These are phyloP conservation scores for Phoma sp. DNA, from an alignment of 2,329 filamentous ascomycete genomes.

Conservation along the genomic window DNA sequence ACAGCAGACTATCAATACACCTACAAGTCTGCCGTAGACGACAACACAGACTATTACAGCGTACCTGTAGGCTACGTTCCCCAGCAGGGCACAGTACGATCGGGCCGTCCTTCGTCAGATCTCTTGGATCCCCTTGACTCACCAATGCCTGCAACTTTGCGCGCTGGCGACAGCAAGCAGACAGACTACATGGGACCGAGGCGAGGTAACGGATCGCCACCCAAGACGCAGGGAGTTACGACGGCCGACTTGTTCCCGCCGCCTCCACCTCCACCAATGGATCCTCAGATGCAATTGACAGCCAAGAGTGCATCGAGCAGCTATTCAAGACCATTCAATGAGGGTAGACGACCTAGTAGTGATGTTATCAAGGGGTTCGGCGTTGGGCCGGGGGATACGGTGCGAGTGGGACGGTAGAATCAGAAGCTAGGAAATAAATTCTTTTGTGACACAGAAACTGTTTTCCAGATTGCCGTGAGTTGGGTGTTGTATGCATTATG, in stretches of 20 bases:
- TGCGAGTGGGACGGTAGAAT: not conserved
- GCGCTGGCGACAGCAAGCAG: not conserved
- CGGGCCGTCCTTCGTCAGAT: slow-evolving; percentile 20
- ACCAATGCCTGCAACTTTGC: not conserved
- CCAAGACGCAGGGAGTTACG: slow-evolving; percentile 20
- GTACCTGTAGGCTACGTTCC: slow-evolving; percentile 20
- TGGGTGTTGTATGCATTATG: too few species aligned
- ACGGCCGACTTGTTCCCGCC: slow-evolving; percentile 21
- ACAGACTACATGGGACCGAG: not conserved
- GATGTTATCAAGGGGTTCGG: not conserved
- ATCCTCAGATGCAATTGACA: slow-evolving; percentile 8
- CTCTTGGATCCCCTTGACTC: slow-evolving; percentile 14
- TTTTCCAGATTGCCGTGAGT: too few species aligned
- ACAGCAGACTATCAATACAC: slow-evolving; percentile 13
- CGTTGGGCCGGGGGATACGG: not conserved
- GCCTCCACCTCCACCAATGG: slow-evolving; percentile 8
- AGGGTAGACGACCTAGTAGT: not conserved
- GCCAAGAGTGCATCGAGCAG: slow-evolving; percentile 7
- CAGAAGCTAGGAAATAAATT: not conserved
- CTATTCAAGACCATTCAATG: slow-evolving; percentile 13
- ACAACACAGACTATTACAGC: slow-evolving; percentile 14
- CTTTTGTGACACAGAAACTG: too few species aligned
- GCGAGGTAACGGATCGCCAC: not conserved
- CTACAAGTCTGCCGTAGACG: slow-evolving; percentile 14
- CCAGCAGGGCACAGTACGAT: not conserved